These are phyloP conservation scores for Torulaspora gathmanii DNA, from an alignment of 805 yeast species.

Conservation along the genomic window DNA sequence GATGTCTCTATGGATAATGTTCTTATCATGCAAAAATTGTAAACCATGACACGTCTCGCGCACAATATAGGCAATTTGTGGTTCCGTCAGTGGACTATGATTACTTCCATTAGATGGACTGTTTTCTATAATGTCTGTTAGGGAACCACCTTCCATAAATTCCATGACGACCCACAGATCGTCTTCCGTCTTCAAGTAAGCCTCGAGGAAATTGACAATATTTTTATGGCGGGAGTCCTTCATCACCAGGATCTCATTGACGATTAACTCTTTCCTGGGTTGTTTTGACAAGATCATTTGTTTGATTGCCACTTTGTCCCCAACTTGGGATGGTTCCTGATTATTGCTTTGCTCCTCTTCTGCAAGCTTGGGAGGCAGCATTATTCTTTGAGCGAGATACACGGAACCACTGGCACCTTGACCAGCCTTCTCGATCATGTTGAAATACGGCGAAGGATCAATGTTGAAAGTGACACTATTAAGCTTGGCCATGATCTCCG, in stretches of 20 bases:
- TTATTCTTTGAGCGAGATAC: conserved; percentile 68
- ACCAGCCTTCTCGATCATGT: conserved; percentile 80
- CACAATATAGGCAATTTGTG: conserved; percentile 89
- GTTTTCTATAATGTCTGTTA: conserved; percentile 92
- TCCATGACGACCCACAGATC: conserved; percentile 99
- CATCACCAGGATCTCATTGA: conserved; percentile 95
- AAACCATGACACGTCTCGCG: conserved; percentile 86
- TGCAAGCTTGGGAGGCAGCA: conserved; percentile 32
- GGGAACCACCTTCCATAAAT: conserved; percentile 97
- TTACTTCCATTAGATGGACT: conserved; percentile 48
- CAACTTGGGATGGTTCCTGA: conserved; percentile 36
- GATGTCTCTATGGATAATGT: conserved; percentile 93
- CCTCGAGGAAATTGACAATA: conserved; percentile 90
- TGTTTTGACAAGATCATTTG: conserved; percentile 91
- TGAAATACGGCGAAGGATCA: conserved; percentile 82
- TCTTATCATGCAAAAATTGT: conserved; percentile 84
- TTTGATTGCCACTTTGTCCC: conserved; percentile 83
- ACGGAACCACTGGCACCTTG: conserved; percentile 99
- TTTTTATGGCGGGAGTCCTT: conserved; percentile 91
- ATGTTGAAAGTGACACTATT: conserved; percentile 73
- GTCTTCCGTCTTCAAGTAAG: conserved; percentile 69
- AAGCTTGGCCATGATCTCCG: conserved; percentile 77
- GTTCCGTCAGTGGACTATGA: conserved; percentile 55
- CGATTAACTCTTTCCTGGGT: conserved; percentile 90
- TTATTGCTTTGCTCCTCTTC: conserved; percentile 14